phyloP scores from a whole-genome alignment of 495 filamentous ascomycete species.

The Neurospora africana region DNA sequence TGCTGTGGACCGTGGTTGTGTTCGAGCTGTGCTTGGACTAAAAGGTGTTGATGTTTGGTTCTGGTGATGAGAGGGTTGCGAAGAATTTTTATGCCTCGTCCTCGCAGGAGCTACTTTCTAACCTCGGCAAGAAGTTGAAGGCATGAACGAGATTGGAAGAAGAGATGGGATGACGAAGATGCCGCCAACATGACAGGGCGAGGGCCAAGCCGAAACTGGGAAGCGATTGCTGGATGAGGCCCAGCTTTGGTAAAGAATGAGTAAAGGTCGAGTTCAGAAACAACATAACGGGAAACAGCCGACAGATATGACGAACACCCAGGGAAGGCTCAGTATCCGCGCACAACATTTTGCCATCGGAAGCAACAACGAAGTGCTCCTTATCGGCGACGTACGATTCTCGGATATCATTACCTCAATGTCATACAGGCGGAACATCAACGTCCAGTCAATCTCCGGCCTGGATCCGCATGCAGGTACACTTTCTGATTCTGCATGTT shows the following conservation, averaged over 20 bases:
- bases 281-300: background rate
- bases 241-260: background rate
- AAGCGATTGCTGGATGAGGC: background rate
- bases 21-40: background rate
- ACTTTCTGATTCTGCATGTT: background rate
- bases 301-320: background rate
- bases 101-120: background rate
- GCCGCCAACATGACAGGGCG: background rate
- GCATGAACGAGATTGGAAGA: background rate
- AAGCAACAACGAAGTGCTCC: background rate
- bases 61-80: background rate
- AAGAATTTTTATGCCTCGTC: background rate
- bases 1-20: background rate
- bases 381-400: background rate
- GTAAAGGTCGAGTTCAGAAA: background rate
- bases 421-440: background rate
- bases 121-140: background rate
- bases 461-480: background rate
- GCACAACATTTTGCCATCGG: background rate
- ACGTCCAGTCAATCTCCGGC: background rate
- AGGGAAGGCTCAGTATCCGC: background rate
- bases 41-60: background rate
- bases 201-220: background rate
- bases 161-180: background rate
- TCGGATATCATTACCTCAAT: background rate